Evolutionary conservation across 2,329 filamentous ascomycete species (phyloP).

Genomic region (Monosporascus sp.): DNA sequence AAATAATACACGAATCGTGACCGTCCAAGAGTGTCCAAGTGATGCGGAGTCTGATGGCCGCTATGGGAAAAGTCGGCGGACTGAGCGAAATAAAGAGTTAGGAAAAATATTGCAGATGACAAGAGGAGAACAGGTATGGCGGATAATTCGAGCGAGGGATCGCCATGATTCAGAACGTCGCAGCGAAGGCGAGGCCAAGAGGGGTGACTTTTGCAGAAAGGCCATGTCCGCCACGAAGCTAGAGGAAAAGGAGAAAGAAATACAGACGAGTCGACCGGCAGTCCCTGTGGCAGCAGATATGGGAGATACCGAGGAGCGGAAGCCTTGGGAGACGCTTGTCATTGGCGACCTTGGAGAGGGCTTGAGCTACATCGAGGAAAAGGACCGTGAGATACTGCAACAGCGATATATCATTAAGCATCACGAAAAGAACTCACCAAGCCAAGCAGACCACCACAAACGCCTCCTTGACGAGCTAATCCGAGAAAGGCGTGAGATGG

Average conservation of each 20-base stretch:
- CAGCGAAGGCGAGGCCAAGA: not conserved
- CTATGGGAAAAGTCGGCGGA: too few species aligned
- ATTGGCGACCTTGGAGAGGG: conserved; percentile 33
- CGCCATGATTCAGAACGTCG: not conserved
- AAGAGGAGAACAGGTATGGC: too few species aligned
- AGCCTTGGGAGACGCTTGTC: conserved; percentile 26
- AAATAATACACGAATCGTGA: too few species aligned
- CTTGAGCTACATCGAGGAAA: conserved; percentile 30
- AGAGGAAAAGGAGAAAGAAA: conserved; percentile 1
- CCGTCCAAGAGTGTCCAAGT: too few species aligned
- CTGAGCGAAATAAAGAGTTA: too few species aligned
- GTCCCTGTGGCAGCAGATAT: not conserved
- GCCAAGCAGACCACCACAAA: conserved; percentile 16
- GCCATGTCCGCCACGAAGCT: not conserved
- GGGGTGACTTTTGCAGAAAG: conserved; percentile 1
- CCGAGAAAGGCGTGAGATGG: conserved; percentile 21
- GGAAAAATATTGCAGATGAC: too few species aligned
- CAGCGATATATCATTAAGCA: conserved; percentile 26
- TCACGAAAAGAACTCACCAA: conserved; percentile 19
- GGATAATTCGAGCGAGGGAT: not conserved
- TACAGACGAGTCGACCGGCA: not conserved
- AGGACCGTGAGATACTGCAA: conserved; percentile 32
- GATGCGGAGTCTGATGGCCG: too few species aligned
- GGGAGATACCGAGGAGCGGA: conserved; percentile 5
- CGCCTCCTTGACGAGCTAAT: conserved; percentile 19